phyloP scores from a whole-genome alignment of 2,329 filamentous ascomycete genomes.

The Trichoderma atrobrunneum region DNA sequence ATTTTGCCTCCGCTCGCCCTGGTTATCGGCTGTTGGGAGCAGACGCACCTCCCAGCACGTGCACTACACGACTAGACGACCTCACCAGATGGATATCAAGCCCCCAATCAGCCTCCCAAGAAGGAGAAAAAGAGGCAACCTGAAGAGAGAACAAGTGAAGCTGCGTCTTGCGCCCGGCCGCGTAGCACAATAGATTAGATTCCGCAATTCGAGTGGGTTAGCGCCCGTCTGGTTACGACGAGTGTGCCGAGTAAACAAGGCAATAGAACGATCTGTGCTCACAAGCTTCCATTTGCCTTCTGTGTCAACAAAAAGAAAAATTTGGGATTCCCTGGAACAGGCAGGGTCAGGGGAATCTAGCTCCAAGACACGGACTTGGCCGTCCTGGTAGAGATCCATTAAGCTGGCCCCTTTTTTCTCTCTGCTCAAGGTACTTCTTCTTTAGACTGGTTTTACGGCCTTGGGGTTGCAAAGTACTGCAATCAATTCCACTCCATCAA shows the following conservation, averaged over 20 bases:
- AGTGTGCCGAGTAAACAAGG: neutral
- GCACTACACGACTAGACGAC: neutral
- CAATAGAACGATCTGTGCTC: neutral
- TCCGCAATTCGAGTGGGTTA: neutral
- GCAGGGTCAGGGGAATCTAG: neutral
- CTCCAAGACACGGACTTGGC: neutral
- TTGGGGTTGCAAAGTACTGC: neutral
- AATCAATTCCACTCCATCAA: neutral
- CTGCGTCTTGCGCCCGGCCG: neutral
- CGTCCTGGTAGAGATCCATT: neutral
- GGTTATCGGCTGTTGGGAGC: neutral
- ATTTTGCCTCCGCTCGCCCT: neutral
- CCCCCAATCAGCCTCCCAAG: neutral
- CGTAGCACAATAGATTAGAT: neutral
- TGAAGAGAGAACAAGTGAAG: neutral
- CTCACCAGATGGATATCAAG: neutral
- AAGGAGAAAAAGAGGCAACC: neutral
- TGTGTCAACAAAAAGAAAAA: neutral
- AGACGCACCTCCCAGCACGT: neutral
- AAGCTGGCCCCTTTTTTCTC: neutral
- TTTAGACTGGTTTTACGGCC: neutral
- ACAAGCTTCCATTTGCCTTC: neutral
- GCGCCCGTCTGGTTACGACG: neutral
- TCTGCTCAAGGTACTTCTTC: no score
- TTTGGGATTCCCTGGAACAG: neutral